Evolutionary conservation across 2,329 filamentous ascomycete genomes (phyloP), one percentile per base, ranked within the genome.

Genomic region (Phoma sp.): DNA sequence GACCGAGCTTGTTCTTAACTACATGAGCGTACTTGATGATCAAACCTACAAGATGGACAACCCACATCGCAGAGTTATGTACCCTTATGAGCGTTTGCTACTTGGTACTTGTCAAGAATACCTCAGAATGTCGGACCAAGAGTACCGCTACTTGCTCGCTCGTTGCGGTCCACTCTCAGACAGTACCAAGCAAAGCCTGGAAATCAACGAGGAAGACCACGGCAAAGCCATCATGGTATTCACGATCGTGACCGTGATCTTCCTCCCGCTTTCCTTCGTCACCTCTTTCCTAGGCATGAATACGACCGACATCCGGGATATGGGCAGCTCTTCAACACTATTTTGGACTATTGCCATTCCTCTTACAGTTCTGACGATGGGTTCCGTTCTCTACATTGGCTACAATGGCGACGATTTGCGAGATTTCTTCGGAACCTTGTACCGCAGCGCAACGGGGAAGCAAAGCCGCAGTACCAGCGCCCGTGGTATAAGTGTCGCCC

Each of bases 211-310:
- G 49, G 69, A 73, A 57, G 68, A 71, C 41, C 66, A 79, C 47
- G 75, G 76, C 8, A 77, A 78, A 54, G 76, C 76, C 0, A 78
- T 78, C 40, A 63, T 79, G 13, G 71, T 78, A 9, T 79, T 79
- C 49, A 79, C 77, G 0, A 67, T 78, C 13, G 75, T 79, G 4
- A 79, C 77, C 0, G 69, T 77, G 42, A 69, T 79, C 27, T 80
- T 79, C 48, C 65, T 80, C 7, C 77, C 77, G 0, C 62, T 79
- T 5, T 78, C 75, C 4, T 80, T 79, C 57, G 71, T 79, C 5
- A 73, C 75, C 0, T 74, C 69, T 3, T 78, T 76, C 56, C 72
- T 79, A 9, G 77, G 77, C 6, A 74, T 79, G 77, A 73, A 72
- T 39, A 71, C 73, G 1, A 51, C 58, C 2, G 77, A 78, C 33